phyloP scores from a whole-genome alignment of 2,329 filamentous ascomycete genomes.

The Penicillium sp. region DNA sequence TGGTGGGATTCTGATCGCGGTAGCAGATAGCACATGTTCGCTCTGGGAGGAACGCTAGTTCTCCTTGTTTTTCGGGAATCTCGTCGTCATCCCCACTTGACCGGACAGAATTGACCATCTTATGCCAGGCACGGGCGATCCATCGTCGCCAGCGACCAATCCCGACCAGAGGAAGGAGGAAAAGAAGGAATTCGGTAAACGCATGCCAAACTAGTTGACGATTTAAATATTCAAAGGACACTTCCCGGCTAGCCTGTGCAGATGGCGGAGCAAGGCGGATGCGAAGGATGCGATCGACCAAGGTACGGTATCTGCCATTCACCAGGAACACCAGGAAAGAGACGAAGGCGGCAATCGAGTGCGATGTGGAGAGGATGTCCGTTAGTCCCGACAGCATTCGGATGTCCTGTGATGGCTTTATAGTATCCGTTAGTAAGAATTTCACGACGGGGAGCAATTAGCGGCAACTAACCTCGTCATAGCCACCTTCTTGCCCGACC shows the following conservation, averaged over 20 bases:
- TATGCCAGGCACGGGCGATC: conserved; percentile 82
- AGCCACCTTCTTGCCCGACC: conserved; percentile 70
- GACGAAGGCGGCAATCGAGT: conserved; percentile 75
- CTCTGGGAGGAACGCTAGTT: conserved; percentile 82
- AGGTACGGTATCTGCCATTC: conserved; percentile 85
- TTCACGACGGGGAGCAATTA: not conserved
- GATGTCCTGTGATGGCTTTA: conserved; percentile 49
- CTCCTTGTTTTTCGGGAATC: conserved; percentile 58
- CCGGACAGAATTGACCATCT: conserved; percentile 64
- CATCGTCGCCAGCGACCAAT: conserved; percentile 90
- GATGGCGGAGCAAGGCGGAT: conserved; percentile 83
- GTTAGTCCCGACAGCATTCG: conserved; percentile 66
- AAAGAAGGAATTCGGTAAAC: conserved; percentile 98
- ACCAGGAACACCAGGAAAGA: conserved; percentile 90
- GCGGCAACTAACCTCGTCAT: conserved; percentile 51
- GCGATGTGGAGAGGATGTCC: conserved; percentile 64
- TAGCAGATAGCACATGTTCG: conserved; percentile 97
- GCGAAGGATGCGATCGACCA: conserved; percentile 79
- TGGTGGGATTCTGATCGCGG: conserved; percentile 76
- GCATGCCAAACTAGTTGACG: conserved; percentile 98
- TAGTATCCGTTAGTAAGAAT: conserved; percentile 13
- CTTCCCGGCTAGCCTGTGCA: conserved; percentile 81
- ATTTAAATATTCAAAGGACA: conserved; percentile 97
- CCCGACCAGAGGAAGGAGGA: conserved; percentile 92
- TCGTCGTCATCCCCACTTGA: conserved; percentile 49